Percentiles rank a stretch among this genome's conserved stretches.
Conservation (phyloP, 2,329 filamentous ascomycete genomes). For the Pseudocercospora cruenta region DNA sequence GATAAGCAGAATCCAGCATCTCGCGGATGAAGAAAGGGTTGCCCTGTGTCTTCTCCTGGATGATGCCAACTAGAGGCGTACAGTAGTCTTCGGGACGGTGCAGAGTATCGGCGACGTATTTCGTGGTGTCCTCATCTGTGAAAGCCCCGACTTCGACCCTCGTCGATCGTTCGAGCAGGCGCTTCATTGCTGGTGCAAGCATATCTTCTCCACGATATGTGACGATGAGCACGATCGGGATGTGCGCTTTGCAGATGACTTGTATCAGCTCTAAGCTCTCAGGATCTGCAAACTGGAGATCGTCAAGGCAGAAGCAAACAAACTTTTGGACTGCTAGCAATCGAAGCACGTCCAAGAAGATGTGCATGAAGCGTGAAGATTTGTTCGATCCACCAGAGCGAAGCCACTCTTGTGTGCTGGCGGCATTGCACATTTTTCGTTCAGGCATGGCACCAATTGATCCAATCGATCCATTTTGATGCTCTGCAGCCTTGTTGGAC, state of each 20-base stretch:
- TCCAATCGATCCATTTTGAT: conserved; percentile 19
- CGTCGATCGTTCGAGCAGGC: conserved; percentile 56
- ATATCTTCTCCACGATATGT: conserved; percentile 57
- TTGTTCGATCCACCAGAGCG: conserved; percentile 50
- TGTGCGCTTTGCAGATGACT: conserved; percentile 75
- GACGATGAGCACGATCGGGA: conserved; percentile 81
- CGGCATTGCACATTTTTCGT: conserved; percentile 37
- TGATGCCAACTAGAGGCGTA: conserved; percentile 75
- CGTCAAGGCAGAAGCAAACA: conserved; percentile 86
- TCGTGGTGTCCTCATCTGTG: conserved; percentile 75
- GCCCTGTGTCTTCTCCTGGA: conserved; percentile 87
- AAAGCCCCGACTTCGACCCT: conserved; percentile 74
- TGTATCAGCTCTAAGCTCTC: conserved; percentile 84
- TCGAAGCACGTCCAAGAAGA: conserved; percentile 81
- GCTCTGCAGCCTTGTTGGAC: conserved; percentile 9
- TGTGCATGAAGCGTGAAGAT: conserved; percentile 78
- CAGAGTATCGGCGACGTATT: conserved; percentile 81
- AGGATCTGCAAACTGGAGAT: conserved; percentile 86
- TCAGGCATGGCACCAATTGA: conserved; percentile 17
- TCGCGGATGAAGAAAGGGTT: conserved; percentile 92
- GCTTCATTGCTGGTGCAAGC: conserved; percentile 42
- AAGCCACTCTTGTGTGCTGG: conserved; percentile 50
- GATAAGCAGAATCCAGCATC: conserved; percentile 84
- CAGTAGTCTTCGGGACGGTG: conserved; percentile 71
- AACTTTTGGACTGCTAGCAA: conserved; percentile 82